Evolutionary conservation across 208 protist species (phyloP).

Genomic region (Herpetomonas tarakana): DNA sequence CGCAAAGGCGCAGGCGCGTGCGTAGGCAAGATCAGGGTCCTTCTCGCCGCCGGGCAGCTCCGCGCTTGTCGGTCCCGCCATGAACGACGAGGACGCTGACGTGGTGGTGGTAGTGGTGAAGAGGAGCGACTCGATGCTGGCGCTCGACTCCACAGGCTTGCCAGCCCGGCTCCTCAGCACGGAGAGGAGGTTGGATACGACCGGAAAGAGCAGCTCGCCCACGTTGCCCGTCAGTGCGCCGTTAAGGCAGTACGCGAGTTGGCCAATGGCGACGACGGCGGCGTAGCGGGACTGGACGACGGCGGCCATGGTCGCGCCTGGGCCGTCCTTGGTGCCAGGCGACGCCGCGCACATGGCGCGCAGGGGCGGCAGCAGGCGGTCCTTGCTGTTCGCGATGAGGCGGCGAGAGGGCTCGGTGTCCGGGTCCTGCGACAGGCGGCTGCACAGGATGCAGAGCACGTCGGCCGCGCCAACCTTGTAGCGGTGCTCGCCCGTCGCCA

Average conservation of each 20-base stretch:
- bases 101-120: not conserved
- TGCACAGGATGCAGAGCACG: constrained; percentile 53
- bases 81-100: not conserved
- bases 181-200: constrained; percentile 54
- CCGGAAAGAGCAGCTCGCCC: constrained; percentile 32
- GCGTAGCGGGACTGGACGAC: constrained; percentile 47
- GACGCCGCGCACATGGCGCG: constrained; percentile 42
- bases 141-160: constrained; percentile 18
- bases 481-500: constrained; percentile 25
- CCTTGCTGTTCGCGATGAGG: constrained; percentile 54
- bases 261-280: constrained; percentile 51
- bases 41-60: constrained; percentile 28
- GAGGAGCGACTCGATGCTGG: constrained; percentile 1
- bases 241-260: constrained; percentile 49
- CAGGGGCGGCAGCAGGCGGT: constrained; percentile 56
- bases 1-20: constrained; percentile 40
- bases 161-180: constrained; percentile 26
- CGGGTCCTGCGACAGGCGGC: constrained; percentile 40
- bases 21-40: constrained; percentile 30
- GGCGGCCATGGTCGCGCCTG: constrained; percentile 14
- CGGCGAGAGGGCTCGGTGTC: constrained; percentile 54
- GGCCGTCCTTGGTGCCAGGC: constrained; percentile 13
- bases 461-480: constrained; percentile 68
- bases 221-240: constrained; percentile 36
- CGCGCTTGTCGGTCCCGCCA: constrained; percentile 16